Evolutionary conservation across 2,329 filamentous ascomycete genomes (phyloP).

Genomic region (Arthroderma sp.): DNA sequence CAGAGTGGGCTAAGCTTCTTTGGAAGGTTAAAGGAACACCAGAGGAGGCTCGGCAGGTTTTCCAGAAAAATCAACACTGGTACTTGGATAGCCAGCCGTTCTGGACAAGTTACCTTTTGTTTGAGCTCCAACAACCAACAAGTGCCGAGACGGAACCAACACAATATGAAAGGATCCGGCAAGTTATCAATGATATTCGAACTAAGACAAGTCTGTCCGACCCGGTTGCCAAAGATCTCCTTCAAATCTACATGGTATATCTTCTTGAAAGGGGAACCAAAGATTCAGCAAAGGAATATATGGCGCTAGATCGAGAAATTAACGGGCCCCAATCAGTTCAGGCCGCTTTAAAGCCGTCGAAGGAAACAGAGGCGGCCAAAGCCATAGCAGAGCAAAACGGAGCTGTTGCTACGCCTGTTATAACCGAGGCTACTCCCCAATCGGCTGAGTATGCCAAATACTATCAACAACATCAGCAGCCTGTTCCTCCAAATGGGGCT

Average conservation of each 20-base stretch:
- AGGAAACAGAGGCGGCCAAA: constrained; percentile 11
- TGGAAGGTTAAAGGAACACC: constrained; percentile 77
- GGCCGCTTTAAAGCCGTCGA: constrained; percentile 18
- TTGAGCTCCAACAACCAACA: constrained; percentile 75
- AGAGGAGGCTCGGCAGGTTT: constrained; percentile 71
- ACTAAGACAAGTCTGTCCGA: constrained; percentile 57
- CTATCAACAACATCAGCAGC: neutral
- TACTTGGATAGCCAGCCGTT: constrained; percentile 77
- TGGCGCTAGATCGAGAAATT: constrained; percentile 70
- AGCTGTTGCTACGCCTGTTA: constrained; percentile 6
- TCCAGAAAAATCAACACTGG: constrained; percentile 66
- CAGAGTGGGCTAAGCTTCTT: constrained; percentile 72
- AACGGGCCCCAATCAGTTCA: constrained; percentile 49
- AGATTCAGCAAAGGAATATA: constrained; percentile 73
- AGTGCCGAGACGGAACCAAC: constrained; percentile 49
- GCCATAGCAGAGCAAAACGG: constrained; percentile 7
- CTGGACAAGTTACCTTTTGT: constrained; percentile 78
- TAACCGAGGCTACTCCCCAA: constrained; percentile 5
- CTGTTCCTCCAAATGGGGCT: constrained; percentile 3
- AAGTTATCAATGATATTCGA: constrained; percentile 63
- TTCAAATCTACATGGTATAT: constrained; percentile 67
- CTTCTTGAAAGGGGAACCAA: constrained; percentile 71
- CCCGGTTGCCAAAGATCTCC: constrained; percentile 58
- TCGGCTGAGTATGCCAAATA: constrained; percentile 2
- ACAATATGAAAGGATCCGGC: constrained; percentile 62